A percentile compares a stretch with the other conserved stretches of the same genome.
These are phyloP conservation scores for Allomyces macrogynus DNA, from an alignment of 192 early-diverging fungal genomes.

Conservation along the genomic window DNA sequence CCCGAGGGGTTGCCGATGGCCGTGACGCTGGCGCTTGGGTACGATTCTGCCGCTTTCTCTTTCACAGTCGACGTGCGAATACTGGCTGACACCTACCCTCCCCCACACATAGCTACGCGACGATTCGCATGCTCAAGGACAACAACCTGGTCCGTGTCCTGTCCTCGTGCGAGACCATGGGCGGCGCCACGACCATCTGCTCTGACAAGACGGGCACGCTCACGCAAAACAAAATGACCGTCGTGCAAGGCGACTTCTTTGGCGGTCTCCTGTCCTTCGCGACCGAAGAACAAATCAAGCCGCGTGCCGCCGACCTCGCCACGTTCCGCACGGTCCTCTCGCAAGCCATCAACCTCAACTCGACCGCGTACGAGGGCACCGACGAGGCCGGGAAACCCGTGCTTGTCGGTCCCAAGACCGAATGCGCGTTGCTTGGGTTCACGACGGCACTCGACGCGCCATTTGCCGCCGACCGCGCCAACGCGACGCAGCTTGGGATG, in stretches of 20 bases:
- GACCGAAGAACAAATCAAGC: background rate
- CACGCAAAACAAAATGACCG: conserved; percentile 67
- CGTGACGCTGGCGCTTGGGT: conserved; percentile 63
- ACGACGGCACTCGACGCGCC: conserved; percentile 12
- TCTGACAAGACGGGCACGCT: conserved; percentile 78
- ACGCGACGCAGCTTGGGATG: conserved; percentile 34
- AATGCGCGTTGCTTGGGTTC: conserved; percentile 53
- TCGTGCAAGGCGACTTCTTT: conserved; percentile 40
- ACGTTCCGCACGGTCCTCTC: conserved; percentile 25
- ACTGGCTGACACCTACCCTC: too few relatives aligned
- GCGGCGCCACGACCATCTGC: conserved; percentile 60
- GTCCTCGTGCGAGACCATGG: conserved; percentile 66
- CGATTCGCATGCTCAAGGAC: conserved; percentile 42
- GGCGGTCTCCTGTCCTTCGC: background rate
- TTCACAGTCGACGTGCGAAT: too few relatives aligned
- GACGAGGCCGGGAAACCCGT: conserved; percentile 34
- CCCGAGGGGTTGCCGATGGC: conserved; percentile 79
- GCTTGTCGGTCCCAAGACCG: conserved; percentile 64
- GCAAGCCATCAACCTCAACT: conserved; percentile 30
- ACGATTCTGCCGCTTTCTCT: conserved; percentile 3
- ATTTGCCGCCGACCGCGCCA: conserved; percentile 35
- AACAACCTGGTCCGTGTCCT: conserved; percentile 62
- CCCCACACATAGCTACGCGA: too few relatives aligned
- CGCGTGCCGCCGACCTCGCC: conserved; percentile 11
- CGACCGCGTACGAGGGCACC: conserved; percentile 50